A percentile compares a stretch with the other conserved stretches of the same genome.
These are phyloP conservation scores for Nigrospora oryzae DNA, from an alignment of 2,329 filamentous ascomycete genomes.

Conservation along the genomic window DNA sequence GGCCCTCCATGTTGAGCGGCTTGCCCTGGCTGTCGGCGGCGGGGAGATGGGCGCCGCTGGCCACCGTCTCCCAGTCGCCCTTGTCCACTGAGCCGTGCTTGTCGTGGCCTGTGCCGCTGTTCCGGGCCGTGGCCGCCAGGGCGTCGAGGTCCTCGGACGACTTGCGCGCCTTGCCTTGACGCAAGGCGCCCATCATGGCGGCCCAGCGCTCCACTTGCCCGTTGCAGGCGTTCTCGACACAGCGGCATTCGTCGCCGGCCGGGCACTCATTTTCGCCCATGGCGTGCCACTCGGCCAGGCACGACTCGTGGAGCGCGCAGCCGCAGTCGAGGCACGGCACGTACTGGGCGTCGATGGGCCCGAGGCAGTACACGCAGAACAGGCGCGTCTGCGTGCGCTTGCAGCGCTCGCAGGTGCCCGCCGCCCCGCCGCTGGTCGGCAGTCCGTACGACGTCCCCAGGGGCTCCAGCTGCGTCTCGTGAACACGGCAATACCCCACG, in stretches of 20 bases:
- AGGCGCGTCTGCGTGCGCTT: constrained; percentile 47
- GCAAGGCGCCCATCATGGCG: constrained; percentile 37
- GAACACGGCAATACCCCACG: constrained; percentile 52
- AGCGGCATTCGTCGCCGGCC: constrained; percentile 57
- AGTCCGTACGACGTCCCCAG: constrained; percentile 41
- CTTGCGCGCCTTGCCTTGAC: constrained; percentile 25
- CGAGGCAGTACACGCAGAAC: constrained; percentile 53
- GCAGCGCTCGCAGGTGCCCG: constrained; percentile 37
- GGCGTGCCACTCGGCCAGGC: constrained; percentile 50
- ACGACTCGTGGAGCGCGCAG: constrained; percentile 51
- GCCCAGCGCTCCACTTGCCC: constrained; percentile 55
- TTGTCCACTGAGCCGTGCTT: constrained; percentile 18
- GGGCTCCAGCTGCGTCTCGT: constrained; percentile 55
- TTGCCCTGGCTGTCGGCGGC: constrained; percentile 18
- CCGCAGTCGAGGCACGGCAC: constrained; percentile 55
- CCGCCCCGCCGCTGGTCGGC: constrained; percentile 28
- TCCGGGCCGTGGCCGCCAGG: neutral
- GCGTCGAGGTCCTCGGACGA: constrained; percentile 9
- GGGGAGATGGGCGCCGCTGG: constrained; percentile 14
- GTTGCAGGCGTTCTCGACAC: constrained; percentile 44
- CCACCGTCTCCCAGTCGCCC: constrained; percentile 28
- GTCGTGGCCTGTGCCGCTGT: constrained; percentile 4
- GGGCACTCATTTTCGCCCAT: constrained; percentile 49
- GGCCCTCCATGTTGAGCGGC: constrained; percentile 14
- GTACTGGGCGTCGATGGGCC: constrained; percentile 52